Evolutionary conservation across 176 grass and related monocot species (phyloP), one percentile per base, ranked within the genome.

Genomic region (Carex myosuroides): DNA sequence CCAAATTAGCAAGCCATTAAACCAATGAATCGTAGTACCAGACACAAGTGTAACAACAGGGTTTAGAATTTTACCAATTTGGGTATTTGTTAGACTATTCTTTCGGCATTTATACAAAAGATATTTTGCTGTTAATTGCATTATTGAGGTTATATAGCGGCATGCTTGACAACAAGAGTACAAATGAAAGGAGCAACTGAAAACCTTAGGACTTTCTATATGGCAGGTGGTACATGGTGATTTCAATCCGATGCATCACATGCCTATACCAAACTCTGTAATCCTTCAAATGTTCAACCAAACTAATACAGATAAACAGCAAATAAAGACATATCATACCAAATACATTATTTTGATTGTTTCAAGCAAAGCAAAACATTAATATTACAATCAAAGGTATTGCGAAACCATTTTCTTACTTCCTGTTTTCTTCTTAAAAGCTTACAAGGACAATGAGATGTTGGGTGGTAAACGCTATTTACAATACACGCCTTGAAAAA

Each of bases 301-400:
- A 39, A 69, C 30, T 26, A 77, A 77, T 77, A 1, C 16, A 3
- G 0, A 73, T 32, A 30, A 13, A 56, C 18, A 77, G 16, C 72
- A 32, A 24, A 46, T 29, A 29, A 76, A 76, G 1, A 56, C 4
- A 77, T 32, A 54, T 11, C 72, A 77, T 77, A 55, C 4, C 21
- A 77, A 76, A 77, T 5, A 22, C 48, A 77, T 77, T 77, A 77
- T 77, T 29, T 76, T 22, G 22, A 30, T 77, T 55, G 21, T 77
- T 77, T 77, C 72, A 77, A 77, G 30, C 72, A 77, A 77, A 56
- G 12, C 24, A 77, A 77, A 16, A 77, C 50, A 22, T 29, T 81
- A 63, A 42, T 41, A 81, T 63, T 64, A 42, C 60, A 81, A 22
- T 64, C 60, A 61, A 63, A 61, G 58, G 29, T 21, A 46, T 6